phyloP scores from a whole-genome alignment of 495 filamentous ascomycete genomes.

The Penicillium angulare region DNA sequence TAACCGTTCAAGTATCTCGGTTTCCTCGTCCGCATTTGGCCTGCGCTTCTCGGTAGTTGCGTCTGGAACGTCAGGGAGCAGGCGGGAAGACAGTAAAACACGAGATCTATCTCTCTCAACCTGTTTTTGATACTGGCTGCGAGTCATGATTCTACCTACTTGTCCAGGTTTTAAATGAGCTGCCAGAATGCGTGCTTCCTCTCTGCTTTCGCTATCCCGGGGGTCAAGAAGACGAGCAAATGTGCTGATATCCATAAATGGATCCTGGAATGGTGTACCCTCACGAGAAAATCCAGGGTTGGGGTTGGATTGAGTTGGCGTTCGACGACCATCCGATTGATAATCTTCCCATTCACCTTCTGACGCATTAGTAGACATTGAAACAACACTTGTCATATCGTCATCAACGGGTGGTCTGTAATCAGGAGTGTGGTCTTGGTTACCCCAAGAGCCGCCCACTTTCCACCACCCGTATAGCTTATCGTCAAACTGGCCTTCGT shows the following conservation, averaged over 20 bases:
- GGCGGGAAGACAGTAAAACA: slow-evolving; percentile 54
- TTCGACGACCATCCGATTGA: slow-evolving; percentile 61
- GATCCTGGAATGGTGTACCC: slow-evolving; percentile 58
- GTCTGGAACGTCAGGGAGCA: slow-evolving; percentile 16
- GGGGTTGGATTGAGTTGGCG: slow-evolving; percentile 64
- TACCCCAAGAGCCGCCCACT: slow-evolving; percentile 76
- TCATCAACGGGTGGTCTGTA: slow-evolving; percentile 59
- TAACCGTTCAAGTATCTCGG: slow-evolving; percentile 74
- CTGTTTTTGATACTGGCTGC: slow-evolving; percentile 68
- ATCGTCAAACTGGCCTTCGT: slow-evolving; percentile 68
- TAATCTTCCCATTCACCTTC: slow-evolving; percentile 59
- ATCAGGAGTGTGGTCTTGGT: slow-evolving; percentile 70
- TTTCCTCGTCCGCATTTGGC: slow-evolving; percentile 70
- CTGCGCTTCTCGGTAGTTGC: slow-evolving; percentile 29
- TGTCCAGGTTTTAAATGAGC: slow-evolving; percentile 66
- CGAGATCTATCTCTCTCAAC: slow-evolving; percentile 63
- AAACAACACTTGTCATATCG: slow-evolving; percentile 76
- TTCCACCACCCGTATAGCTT: slow-evolving; percentile 81
- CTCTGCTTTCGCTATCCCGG: slow-evolving; percentile 67
- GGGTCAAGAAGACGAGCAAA: slow-evolving; percentile 86
- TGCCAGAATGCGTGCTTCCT: slow-evolving; percentile 79
- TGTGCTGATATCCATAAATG: slow-evolving; percentile 60
- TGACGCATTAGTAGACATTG: slow-evolving; percentile 50
- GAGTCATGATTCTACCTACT: slow-evolving; percentile 62
- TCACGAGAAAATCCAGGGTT: slow-evolving; percentile 50